Evolutionary conservation across 2,329 filamentous ascomycete genomes (phyloP), one percentile per base, ranked within the genome.

Genomic region (Sclerotinia glacialis): DNA sequence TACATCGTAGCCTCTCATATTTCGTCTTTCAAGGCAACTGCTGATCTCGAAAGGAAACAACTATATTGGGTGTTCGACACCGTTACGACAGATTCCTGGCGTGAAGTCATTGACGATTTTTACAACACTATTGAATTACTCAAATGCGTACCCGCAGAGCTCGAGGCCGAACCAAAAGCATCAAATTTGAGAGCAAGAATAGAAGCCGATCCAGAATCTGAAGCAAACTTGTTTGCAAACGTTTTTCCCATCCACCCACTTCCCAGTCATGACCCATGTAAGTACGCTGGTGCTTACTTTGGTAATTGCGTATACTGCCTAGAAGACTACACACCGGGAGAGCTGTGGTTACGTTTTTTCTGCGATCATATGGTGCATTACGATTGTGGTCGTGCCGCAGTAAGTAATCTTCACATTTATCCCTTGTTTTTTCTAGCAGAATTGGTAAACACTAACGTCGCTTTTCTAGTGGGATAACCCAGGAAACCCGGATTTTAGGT

Each of bases 331-430:
- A n/a, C 31, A 40, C 14, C 54, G 1, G 34, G 31, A 37, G 40
- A 63, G 3, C 46, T 49, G 9, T 49, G 71, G 21, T 49, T 63
- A 3, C 56, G 54, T 12, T 68, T 71, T 16, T 67, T 70, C 49
- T 72, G 71, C 37, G 34, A 66, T 16, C 70, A 72, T n/a, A 21
- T 65, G n/a, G 65, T 66, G 14, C 70, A 71, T 44, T 67, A 66
- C 52, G 12, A 44, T 6, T 71, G 70, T 49, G 64, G 66, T 31
- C 65, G 64, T 5, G 23, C 28, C 5, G 11, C 46, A 18, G 58
- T 61, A 37, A 61, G 58, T 50, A 21, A n/a, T 18, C 7, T 26
- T 23, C 18, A 11, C 2, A 14, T 49, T 5, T 26, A 21, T 5
- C 11, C 18, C 31, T 14, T 21, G n/a, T n/a, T 12, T 37, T 49